Percentiles rank a stretch among this genome's conserved stretches.
Conservation (phyloP, 2,329 filamentous ascomycete species). For the Apiospora aurea region DNA sequence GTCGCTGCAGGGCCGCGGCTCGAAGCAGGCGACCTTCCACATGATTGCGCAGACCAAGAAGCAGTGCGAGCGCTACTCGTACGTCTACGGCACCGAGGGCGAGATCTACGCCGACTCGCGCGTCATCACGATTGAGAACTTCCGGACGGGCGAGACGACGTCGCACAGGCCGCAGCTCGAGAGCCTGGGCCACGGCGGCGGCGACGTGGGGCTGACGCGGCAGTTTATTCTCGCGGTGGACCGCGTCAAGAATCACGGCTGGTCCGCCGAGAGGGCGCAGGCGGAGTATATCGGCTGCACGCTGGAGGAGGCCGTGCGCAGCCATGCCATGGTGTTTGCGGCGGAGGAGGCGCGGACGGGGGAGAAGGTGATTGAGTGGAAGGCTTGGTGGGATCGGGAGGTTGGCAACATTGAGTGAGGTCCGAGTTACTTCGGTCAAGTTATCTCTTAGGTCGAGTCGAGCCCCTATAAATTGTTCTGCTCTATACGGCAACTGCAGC, state of each 20-base stretch:
- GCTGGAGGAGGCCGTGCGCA: slow-evolving; percentile 85
- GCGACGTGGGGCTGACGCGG: slow-evolving; percentile 78
- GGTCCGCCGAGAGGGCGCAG: slow-evolving; percentile 76
- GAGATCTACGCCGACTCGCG: slow-evolving; percentile 86
- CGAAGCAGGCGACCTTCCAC: slow-evolving; percentile 89
- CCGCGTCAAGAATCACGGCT: slow-evolving; percentile 74
- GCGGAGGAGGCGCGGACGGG: slow-evolving; percentile 83
- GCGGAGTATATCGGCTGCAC: slow-evolving; percentile 79
- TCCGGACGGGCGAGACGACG: slow-evolving; percentile 62
- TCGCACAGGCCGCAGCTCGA: slow-evolving; percentile 67
- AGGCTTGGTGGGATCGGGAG: slow-evolving; percentile 74
- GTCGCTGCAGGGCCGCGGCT: slow-evolving; percentile 55
- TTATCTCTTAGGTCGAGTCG: neutral
- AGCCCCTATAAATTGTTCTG: neutral
- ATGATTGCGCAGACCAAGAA: slow-evolving; percentile 92
- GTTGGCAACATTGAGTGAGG: slow-evolving; percentile 42
- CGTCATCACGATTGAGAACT: slow-evolving; percentile 78
- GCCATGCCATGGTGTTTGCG: slow-evolving; percentile 92
- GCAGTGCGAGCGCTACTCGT: slow-evolving; percentile 84
- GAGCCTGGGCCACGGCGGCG: slow-evolving; percentile 72
- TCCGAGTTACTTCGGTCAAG: neutral
- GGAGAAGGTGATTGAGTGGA: slow-evolving; percentile 77
- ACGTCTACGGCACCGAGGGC: slow-evolving; percentile 85
- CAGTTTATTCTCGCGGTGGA: slow-evolving; percentile 87
- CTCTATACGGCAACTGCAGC: neutral